Base-by-base conservation (phyloP, 192 early-diverging fungal species). In the Entomortierella parvispora region DNA sequence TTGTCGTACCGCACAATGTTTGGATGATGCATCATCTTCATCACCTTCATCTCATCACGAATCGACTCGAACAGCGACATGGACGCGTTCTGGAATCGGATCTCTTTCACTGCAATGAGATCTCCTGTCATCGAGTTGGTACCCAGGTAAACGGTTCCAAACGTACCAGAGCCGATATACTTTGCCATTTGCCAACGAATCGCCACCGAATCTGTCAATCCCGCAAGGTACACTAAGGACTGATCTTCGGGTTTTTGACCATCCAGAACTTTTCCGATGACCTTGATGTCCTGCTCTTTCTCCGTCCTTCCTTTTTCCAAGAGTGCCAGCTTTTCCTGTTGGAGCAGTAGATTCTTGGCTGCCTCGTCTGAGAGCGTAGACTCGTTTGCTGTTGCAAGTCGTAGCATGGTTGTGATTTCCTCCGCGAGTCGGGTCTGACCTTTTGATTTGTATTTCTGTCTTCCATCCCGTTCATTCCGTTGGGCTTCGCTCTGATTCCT, bases 101-200 rank as follows among this genome's bases (percentile, higher is more conserved):
- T 97, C 65, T 95, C 95, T 72, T 97, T 97, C 66, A 95, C 95
- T 0, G 95, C 95, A 91, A 97, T 94, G 18, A 95, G 65, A 55
- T 92, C 93, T 37, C 91, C 90, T 2, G 92, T 88, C 67, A 93
- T 92, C 31, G 93, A 85, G 53, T 95, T 95, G 61, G 92, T 89
- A 9, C 90, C 95, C 53, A 91, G 82, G 69, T 94, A 94, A 22
- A 96, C 95, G 0, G 92, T 89, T 10, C 95, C 95, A 82, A 91
- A 97, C 0, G 93, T 90, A 44, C 95, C 95, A 17, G 93, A 87
- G 5, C 95, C 94, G 47, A 97, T 89, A 57, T 89, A 93, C 54
- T 89, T 87, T 18, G 91, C 93, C 58, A 92, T 89, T 62, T 95
- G 92, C 94, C 94, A 97, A 26, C 92, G 84, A 49, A 95, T 83